phyloP scores from a whole-genome alignment of 352 stramenopile genomes.

The Pythium phragmitis region DNA sequence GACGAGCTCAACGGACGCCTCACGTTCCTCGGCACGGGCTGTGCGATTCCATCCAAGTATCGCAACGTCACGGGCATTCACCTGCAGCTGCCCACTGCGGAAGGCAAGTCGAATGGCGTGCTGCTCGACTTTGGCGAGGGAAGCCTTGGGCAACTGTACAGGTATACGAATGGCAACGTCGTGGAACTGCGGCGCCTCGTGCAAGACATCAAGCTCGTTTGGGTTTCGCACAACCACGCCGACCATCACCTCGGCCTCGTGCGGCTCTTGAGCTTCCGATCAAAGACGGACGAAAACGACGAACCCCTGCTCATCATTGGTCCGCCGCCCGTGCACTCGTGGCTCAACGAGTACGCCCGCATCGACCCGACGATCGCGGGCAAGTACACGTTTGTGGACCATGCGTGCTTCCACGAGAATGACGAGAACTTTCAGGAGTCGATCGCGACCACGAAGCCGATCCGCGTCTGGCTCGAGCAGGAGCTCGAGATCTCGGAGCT shows the following conservation, averaged over 20 bases:
- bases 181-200: conserved; percentile 50
- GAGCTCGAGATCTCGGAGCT: conserved; percentile 48
- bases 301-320: conserved; percentile 91
- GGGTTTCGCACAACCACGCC: conserved; percentile 97
- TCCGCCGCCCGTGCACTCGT: conserved; percentile 84
- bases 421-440: conserved; percentile 38
- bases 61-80: conserved; percentile 97
- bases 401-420: conserved; percentile 81
- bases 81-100: conserved; percentile 49
- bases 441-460: conserved; percentile 35
- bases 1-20: conserved; percentile 45
- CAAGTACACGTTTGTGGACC: conserved; percentile 90
- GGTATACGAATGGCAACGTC: conserved; percentile 47
- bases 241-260: conserved; percentile 97
- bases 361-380: conserved; percentile 73
- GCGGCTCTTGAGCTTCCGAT: conserved; percentile 82
- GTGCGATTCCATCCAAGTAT: conserved; percentile 97
- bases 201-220: conserved; percentile 88
- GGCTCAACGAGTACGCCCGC: conserved; percentile 90
- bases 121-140: conserved; percentile 97
- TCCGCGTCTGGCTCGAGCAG: conserved; percentile 38
- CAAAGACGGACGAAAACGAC: conserved; percentile 6
- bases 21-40: conserved; percentile 96
- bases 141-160: conserved; percentile 91
- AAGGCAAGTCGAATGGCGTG: conserved; percentile 49